Evolutionary conservation across 495 filamentous ascomycete genomes (phyloP).

Genomic region (Neurospora pannonica): DNA sequence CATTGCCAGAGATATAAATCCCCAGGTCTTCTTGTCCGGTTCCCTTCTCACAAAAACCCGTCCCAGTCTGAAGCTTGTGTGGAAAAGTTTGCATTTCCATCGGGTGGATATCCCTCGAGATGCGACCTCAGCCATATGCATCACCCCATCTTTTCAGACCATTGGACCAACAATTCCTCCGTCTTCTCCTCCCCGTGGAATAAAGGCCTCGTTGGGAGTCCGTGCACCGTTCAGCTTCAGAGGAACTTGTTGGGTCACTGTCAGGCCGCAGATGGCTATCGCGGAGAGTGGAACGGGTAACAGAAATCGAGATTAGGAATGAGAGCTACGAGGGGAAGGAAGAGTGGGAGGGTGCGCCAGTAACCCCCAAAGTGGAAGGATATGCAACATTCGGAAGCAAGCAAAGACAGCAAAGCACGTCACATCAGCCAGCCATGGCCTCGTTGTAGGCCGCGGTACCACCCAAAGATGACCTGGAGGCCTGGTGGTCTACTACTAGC

Average conservation of each 20-base stretch:
- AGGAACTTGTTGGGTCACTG: slow-evolving; percentile 7
- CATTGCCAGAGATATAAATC: slow-evolving; percentile 14
- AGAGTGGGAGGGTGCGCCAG: slow-evolving; percentile 4
- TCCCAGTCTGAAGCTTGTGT: background rate
- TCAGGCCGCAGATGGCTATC: slow-evolving; percentile 20
- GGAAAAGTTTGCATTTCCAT: background rate
- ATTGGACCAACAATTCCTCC: background rate
- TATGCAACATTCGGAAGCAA: slow-evolving; percentile 1
- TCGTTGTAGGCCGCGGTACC: background rate
- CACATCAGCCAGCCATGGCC: slow-evolving; percentile 4
- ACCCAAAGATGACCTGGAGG: background rate
- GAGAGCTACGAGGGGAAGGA: slow-evolving; percentile 2
- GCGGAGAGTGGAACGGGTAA: slow-evolving; percentile 1
- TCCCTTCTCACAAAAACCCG: background rate
- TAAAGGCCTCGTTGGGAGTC: background rate
- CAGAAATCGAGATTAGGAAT: slow-evolving; percentile 11
- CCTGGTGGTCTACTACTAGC: background rate
- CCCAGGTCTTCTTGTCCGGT: slow-evolving; percentile 1
- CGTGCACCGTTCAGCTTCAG: slow-evolving; percentile 3
- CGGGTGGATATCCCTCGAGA: background rate
- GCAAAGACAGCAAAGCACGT: slow-evolving; percentile 14
- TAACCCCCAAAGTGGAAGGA: slow-evolving; percentile 3
- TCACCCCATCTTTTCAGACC: background rate
- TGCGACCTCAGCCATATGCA: background rate
- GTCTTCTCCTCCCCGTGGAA: background rate